Evolutionary conservation across 257 asterid species (phyloP), one percentile per base, ranked within the genome.

Genomic region (Parsonsia alboflavescens): DNA sequence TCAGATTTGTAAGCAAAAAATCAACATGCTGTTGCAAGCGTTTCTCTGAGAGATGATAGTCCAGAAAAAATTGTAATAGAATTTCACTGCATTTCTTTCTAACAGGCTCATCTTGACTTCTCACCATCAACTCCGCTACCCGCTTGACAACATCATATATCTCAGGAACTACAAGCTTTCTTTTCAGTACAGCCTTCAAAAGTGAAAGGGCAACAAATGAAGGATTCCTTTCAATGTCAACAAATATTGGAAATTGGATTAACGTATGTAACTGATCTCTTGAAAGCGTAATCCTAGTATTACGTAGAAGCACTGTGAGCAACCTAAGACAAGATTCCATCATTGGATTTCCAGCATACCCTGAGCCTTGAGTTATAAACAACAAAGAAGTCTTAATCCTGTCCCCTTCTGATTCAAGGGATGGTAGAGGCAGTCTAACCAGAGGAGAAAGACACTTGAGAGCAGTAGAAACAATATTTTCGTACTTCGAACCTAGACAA

Each of bases 31-130:
- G 92, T 73, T 84, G 97, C 81, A 86, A 80, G 68, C 95, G 92
- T 77, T 90, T 94, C 79, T 68, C 79, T 1, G 98, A 92, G 53
- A 89, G 81, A 71, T 76, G 89, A 80, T 94, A 92, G 66, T 88
- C 91, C 52, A 85, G 96, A 78, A 94, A 86, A 83, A 94, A 92
- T 52, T 88, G 96, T 63, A 94, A 92, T 28, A 92, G 80, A 72
- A 94, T 90, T 85, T 92, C 83, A 75, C 97, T 83, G 80, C 97
- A 89, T 79, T 90, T 89, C 80, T 85, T 90, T 41, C 98, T 95
- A 73, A 94, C 84, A 33, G 93, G 82, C 79, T 94, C 99, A 65
- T 77, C 85, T 79, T 92, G 99, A 84, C 90, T 87, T 74, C 88
- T 91, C 57, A 94, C 92, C 97, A 92, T 89, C 85, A 92, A 75